phyloP scores from a whole-genome alignment of 2,329 filamentous ascomycete genomes.

The Cylindrodendrum hubeiense region DNA sequence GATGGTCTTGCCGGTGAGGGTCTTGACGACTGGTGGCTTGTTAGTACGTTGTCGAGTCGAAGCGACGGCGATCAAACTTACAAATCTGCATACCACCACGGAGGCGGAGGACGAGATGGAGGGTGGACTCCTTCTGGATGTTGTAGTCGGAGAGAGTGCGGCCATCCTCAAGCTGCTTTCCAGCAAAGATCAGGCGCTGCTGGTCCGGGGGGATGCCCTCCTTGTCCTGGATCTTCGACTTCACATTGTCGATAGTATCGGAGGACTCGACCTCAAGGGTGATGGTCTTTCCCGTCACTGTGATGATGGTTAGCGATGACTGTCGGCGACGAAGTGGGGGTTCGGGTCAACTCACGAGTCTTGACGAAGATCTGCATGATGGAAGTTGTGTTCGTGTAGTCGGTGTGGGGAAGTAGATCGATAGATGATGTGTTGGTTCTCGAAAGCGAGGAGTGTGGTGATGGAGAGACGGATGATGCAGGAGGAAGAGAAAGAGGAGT shows the following conservation, averaged over 20 bases:
- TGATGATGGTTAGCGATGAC: slow-evolving; percentile 38
- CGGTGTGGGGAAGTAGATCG: slow-evolving; percentile 36
- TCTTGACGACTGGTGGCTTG: slow-evolving; percentile 73
- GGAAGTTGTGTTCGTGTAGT: slow-evolving; percentile 49
- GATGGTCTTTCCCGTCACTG: slow-evolving; percentile 76
- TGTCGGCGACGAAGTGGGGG: slow-evolving; percentile 7
- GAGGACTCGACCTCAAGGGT: slow-evolving; percentile 82
- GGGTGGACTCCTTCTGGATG: slow-evolving; percentile 75
- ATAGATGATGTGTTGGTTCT: slow-evolving; percentile 21
- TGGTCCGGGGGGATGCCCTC: slow-evolving; percentile 97
- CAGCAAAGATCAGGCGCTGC: slow-evolving; percentile 95
- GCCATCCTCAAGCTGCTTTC: slow-evolving; percentile 96
- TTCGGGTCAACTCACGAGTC: slow-evolving; percentile 76
- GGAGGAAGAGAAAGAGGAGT: slow-evolving; percentile 27
- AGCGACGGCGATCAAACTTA: slow-evolving; percentile 50
- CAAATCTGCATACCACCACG: slow-evolving; percentile 76
- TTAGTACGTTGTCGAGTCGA: slow-evolving; percentile 29
- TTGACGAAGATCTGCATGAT: slow-evolving; percentile 99
- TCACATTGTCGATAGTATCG: slow-evolving; percentile 97
- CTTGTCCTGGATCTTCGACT: slow-evolving; percentile 99
- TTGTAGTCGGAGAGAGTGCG: slow-evolving; percentile 68
- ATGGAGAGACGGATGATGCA: slow-evolving; percentile 28
- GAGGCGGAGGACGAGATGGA: slow-evolving; percentile 81
- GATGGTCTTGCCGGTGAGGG: slow-evolving; percentile 93
- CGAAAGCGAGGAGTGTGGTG: slow-evolving; percentile 25